phyloP scores from a whole-genome alignment of 2,329 filamentous ascomycete species.

The Coniella lustricola region DNA sequence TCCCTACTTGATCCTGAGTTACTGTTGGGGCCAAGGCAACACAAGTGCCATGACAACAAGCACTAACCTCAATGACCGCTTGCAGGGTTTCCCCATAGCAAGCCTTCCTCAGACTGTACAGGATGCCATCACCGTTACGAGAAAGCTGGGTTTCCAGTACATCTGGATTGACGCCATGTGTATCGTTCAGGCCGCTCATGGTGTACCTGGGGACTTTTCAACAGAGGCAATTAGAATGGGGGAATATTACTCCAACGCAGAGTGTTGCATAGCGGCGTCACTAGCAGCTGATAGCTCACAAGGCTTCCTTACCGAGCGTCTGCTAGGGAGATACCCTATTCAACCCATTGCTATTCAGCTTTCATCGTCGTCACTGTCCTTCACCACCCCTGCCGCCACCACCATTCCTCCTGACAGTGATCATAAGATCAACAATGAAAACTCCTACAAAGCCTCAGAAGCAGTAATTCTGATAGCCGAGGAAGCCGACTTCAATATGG shows the following conservation, averaged over 20 bases:
- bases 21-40: slow-evolving; percentile 6
- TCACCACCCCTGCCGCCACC: background rate
- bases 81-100: background rate
- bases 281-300: background rate
- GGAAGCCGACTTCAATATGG: background rate
- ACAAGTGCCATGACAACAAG: background rate
- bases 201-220: background rate
- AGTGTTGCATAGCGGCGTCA: background rate
- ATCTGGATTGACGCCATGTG: slow-evolving; percentile 11
- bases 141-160: background rate
- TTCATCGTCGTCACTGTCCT: background rate
- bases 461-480: too few species aligned
- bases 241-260: slow-evolving; percentile 1
- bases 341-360: background rate
- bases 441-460: too few species aligned
- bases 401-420: too few species aligned
- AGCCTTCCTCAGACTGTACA: background rate
- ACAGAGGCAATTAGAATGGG: slow-evolving; percentile 1
- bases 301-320: background rate
- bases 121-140: slow-evolving; percentile 1
- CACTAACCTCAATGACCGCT: background rate
- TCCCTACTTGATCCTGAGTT: background rate
- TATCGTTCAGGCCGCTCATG: slow-evolving; percentile 12
- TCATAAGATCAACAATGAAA: too few species aligned
- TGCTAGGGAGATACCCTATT: background rate